Evolutionary conservation across 768 basidiomycete genomes (phyloP), one percentile per base, ranked within the genome.

Genomic region (Fomitopsis pulvina): DNA sequence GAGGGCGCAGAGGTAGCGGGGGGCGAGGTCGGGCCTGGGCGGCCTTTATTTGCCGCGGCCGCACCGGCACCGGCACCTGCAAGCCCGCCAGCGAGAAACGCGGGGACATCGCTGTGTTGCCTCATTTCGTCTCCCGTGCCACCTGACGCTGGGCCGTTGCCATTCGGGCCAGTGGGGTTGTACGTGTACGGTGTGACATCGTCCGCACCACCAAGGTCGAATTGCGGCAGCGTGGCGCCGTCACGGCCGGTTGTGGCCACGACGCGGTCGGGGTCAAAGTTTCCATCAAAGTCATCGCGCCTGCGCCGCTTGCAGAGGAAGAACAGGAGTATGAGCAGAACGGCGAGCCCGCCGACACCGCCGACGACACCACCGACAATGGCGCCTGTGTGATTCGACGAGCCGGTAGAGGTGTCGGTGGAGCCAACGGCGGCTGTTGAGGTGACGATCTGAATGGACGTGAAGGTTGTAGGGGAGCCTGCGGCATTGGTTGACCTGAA

Each of bases 251-350:
- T 29, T 27, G 64, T 66, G 10, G 58, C 60, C 2, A 66, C 53
- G 37, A 76, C 67, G 4, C 67, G 69, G 51, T 76, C 75, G 0
- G 74, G 75, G 32, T 76, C 74, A 51, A 76, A 76, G 64, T 76
- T 66, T 45, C 75, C 74, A 48, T 76, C 74, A 41, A 76, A 76
- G 24, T 77, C 74, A 49, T 74, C 68, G 28, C 58, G 53, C n/a
- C 45, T 28, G 25, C 56, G 44, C 20, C 60, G 57, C 38, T 60
- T 58, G 30, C 52, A 49, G 46, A 62, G 40, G 52, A 65, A 60
- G 54, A 57, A 63, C 30, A 57, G 41, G 41, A 64, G 28, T 29
- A 60, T 41, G 27, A 47, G 54, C 50, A 68, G 41, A 47, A 61
- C 16, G 46, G 57, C 53, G n/a, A 60, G 50, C 20, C 59, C 64